Evolutionary conservation across 2,329 filamentous ascomycete genomes (phyloP).

Genomic region (Aspergillus pseudotamarii): DNA sequence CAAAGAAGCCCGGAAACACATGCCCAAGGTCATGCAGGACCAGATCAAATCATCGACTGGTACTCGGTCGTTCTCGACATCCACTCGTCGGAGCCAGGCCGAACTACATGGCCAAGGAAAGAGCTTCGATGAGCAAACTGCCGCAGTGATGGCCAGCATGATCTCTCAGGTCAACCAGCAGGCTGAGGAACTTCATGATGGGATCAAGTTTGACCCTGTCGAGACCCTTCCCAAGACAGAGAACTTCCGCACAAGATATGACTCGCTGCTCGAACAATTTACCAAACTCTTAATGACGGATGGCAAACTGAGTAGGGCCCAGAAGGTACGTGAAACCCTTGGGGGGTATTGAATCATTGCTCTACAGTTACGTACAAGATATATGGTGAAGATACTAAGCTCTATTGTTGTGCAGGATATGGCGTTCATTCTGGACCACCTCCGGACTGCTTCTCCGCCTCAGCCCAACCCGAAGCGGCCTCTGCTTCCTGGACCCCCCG

Average conservation of each 20-base stretch:
- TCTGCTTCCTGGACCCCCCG: slow-evolving; percentile 69
- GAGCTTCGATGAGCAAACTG: slow-evolving; percentile 31
- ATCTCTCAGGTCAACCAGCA: slow-evolving; percentile 37
- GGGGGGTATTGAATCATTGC: not conserved
- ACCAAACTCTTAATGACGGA: slow-evolving; percentile 89
- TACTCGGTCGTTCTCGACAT: slow-evolving; percentile 62
- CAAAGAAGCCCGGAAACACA: slow-evolving; percentile 62
- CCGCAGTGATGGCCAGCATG: slow-evolving; percentile 40
- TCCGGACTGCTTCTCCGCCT: slow-evolving; percentile 82
- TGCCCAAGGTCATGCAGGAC: slow-evolving; percentile 69
- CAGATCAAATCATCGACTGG: slow-evolving; percentile 51
- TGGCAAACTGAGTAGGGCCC: slow-evolving; percentile 87
- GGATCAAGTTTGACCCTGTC: slow-evolving; percentile 80
- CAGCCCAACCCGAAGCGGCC: slow-evolving; percentile 67
- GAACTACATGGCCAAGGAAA: slow-evolving; percentile 28
- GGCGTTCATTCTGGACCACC: slow-evolving; percentile 75
- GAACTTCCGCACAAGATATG: slow-evolving; percentile 79
- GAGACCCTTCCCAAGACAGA: slow-evolving; percentile 63
- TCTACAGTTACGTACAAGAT: not conserved
- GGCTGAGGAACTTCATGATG: slow-evolving; percentile 47
- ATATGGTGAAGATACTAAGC: not conserved
- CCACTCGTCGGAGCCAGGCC: slow-evolving; percentile 42
- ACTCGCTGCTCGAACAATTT: slow-evolving; percentile 81
- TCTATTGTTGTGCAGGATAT: slow-evolving; percentile 66
- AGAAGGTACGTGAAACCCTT: slow-evolving; percentile 63